phyloP scores from a whole-genome alignment of 371 early-diverging fungal genomes.

The Edhazardia aedis region DNA sequence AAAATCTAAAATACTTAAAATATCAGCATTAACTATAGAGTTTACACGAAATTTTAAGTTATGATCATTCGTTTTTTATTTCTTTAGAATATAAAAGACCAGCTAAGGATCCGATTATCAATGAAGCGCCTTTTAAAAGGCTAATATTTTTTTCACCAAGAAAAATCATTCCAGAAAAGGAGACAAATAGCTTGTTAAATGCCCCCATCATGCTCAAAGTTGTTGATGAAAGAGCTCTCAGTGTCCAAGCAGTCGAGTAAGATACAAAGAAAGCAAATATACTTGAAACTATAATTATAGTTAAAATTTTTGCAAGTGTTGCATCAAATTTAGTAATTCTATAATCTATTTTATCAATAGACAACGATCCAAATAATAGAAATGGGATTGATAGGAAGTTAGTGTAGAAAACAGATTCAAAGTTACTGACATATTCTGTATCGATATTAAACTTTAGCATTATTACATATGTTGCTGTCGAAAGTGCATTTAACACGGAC shows the following conservation, averaged over 20 bases:
- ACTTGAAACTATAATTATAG: constrained; percentile 58
- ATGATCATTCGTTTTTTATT: neutral
- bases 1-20: no score
- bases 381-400: constrained; percentile 67
- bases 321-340: neutral
- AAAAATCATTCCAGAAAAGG: constrained; percentile 71
- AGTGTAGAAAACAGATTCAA: constrained; percentile 83
- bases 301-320: neutral
- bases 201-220: constrained; percentile 93
- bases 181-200: constrained; percentile 81
- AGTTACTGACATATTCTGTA: constrained; percentile 57
- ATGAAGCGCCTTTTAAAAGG: neutral
- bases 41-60: no score
- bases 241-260: constrained; percentile 61
- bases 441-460: constrained; percentile 65
- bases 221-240: constrained; percentile 72
- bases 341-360: constrained; percentile 49
- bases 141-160: constrained; percentile 18
- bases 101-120: neutral
- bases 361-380: constrained; percentile 53
- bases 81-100: neutral
- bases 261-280: constrained; percentile 69
- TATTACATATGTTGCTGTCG: constrained; percentile 66
- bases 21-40: no score
- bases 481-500: constrained; percentile 67